Conservation (phyloP, 2,329 filamentous ascomycete species). For the Juglanconis juglandina region DNA sequence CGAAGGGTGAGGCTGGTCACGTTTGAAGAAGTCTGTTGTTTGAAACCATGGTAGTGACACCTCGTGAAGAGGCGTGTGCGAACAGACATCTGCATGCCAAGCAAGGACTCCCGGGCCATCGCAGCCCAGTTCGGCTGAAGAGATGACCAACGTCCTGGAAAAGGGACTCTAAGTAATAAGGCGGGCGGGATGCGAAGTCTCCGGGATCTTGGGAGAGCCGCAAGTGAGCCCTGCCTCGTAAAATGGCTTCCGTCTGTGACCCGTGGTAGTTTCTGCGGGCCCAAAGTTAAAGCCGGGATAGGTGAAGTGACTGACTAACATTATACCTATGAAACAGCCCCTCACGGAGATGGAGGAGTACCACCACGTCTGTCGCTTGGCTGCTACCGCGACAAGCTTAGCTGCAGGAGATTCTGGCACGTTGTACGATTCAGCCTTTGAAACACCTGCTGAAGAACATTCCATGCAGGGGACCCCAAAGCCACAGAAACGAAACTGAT, state of each 20-base stretch:
- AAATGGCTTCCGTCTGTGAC: neutral
- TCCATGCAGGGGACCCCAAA: neutral
- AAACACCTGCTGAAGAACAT: neutral
- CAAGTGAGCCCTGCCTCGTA: neutral
- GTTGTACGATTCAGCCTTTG: neutral
- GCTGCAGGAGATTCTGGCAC: neutral
- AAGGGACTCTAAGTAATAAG: neutral
- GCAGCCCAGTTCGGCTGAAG: neutral
- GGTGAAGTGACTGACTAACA: neutral
- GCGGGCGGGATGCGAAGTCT: neutral
- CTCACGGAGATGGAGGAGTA: neutral
- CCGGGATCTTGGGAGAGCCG: neutral
- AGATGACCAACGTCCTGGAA: neutral
- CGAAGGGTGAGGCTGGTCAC: conserved; percentile 10
- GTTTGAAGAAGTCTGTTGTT: conserved; percentile 1
- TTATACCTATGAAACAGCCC: neutral
- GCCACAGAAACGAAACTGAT: neutral
- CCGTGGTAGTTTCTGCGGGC: neutral
- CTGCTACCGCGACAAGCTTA: neutral
- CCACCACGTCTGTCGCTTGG: neutral
- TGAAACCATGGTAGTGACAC: neutral
- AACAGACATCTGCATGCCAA: neutral
- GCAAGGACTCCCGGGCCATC: neutral
- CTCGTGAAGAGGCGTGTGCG: neutral
- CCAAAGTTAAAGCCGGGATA: neutral